Conservation (phyloP, 441 rosid species). For the Populus trichocarpa region DNA sequence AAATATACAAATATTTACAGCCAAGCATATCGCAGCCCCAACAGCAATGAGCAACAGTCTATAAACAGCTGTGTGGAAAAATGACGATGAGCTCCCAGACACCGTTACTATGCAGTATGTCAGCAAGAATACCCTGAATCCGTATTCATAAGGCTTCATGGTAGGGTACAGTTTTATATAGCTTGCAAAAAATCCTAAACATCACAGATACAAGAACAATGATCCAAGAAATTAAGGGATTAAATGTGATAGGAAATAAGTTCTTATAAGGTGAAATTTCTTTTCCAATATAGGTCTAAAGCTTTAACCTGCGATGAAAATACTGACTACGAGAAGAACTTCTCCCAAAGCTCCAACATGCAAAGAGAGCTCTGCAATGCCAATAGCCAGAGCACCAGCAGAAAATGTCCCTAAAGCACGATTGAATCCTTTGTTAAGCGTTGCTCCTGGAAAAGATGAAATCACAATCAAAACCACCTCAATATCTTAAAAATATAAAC, state of each 20-base stretch:
- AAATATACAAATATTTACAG: conserved; percentile 37
- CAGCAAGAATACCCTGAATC: conserved; percentile 54
- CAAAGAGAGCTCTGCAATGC: conserved; percentile 62
- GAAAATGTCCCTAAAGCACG: conserved; percentile 82
- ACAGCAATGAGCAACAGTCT: conserved; percentile 41
- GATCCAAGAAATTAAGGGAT: neutral
- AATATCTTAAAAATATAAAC: neutral
- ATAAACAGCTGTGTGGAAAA: conserved; percentile 31
- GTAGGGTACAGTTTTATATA: conserved; percentile 45
- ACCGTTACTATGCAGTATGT: conserved; percentile 54
- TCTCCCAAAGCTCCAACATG: conserved; percentile 56
- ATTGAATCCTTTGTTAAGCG: conserved; percentile 76
- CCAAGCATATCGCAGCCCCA: conserved; percentile 41
- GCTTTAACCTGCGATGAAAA: conserved; percentile 70
- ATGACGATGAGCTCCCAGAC: conserved; percentile 42
- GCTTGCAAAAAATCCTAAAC: conserved; percentile 45
- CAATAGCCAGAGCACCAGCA: conserved; percentile 82
- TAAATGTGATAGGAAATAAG: neutral
- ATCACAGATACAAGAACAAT: neutral
- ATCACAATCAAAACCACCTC: neutral
- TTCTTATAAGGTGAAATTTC: neutral
- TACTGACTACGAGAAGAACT: conserved; percentile 51
- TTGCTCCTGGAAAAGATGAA: conserved; percentile 31
- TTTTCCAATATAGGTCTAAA: neutral
- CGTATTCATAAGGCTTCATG: conserved; percentile 55